Evolutionary conservation across 805 yeast species (phyloP), one percentile per base, ranked within the genome.

Genomic region (Barnettozyma vustinii): DNA sequence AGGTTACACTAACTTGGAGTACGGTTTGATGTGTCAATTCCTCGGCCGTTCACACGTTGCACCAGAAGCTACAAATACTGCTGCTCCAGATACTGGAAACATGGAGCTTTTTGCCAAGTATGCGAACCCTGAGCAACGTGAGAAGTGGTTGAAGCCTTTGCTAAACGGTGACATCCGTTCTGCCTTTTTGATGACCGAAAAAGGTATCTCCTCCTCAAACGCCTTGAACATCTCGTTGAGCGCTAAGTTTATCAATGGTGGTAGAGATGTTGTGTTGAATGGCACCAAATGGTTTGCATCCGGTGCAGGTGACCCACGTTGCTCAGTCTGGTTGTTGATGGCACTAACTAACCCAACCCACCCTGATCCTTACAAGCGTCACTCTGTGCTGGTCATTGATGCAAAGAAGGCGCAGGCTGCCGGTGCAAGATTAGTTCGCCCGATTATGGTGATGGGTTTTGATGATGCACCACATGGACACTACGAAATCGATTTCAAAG

Each of bases 401-500:
- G 70, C 77, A 1, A 69, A 74, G 46, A 66, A 63, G 54, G 80
- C 79, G 0, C 54, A 77, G 47, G 72, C 73, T 3, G 66, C 80
- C 1, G 83, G 83, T 6, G 82, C 74, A 42, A 67, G 57, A 25
- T 54, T 79, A 30, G 62, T 75, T 32, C 69, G 86, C 40, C 83
- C 84, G 4, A 66, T 80, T 56, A 50, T 58, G 18, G 79, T 81
- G 1, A 75, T 77, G 58, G 86, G 86, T 3, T 79, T 72, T 53
- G 86, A 81, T 57, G 86, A 81, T 58, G 84, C 85, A 25, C 87
- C 87, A 4, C 86, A 81, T 60, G 87, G 87, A n/a, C 86, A 81
- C 58, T 76, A 77, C 67, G 85, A 81, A 59, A 71, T 81, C 47
- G 68, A 62, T 44, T 81, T 81, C 61, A 63, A 69, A 32, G 66